phyloP scores from a whole-genome alignment of 2,329 filamentous ascomycete genomes.

The Fusarium marasasianum region DNA sequence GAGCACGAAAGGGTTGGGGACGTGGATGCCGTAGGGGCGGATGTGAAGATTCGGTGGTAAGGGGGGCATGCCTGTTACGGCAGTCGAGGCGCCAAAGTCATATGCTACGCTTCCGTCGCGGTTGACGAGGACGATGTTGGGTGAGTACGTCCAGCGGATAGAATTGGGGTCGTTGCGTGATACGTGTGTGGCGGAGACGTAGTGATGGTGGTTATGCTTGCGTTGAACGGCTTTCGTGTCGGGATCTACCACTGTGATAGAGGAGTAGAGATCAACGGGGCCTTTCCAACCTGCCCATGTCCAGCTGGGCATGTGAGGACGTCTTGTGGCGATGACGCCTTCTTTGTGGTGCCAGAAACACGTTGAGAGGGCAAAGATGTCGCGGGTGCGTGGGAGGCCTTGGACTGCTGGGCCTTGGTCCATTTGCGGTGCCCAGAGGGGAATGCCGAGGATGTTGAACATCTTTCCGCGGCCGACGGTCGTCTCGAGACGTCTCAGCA shows the following conservation, averaged over 20 bases:
- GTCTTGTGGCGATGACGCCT: slow-evolving; percentile 37
- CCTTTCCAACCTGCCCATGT: slow-evolving; percentile 51
- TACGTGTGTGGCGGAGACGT: slow-evolving; percentile 48
- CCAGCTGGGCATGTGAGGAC: slow-evolving; percentile 49
- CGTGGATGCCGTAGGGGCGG: slow-evolving; percentile 44
- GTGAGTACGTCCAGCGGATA: slow-evolving; percentile 48
- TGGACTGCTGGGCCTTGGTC: slow-evolving; percentile 14
- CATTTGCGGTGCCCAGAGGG: slow-evolving; percentile 43
- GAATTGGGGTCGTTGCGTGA: slow-evolving; percentile 47
- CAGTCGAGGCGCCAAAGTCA: slow-evolving; percentile 41
- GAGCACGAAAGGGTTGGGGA: slow-evolving; percentile 47
- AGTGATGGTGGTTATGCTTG: slow-evolving; percentile 49
- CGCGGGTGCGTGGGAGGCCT: slow-evolving; percentile 43
- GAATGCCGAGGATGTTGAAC: slow-evolving; percentile 46
- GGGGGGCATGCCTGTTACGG: slow-evolving; percentile 22
- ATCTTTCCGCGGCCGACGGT: slow-evolving; percentile 45
- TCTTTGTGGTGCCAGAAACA: slow-evolving; percentile 51
- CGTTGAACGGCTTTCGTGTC: slow-evolving; percentile 42
- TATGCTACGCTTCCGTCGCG: slow-evolving; percentile 45
- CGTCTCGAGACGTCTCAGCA: slow-evolving; percentile 45
- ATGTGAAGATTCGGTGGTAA: slow-evolving; percentile 37
- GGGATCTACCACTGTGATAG: slow-evolving; percentile 45
- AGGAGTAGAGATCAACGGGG: slow-evolving; percentile 48
- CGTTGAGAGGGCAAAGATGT: slow-evolving; percentile 48
- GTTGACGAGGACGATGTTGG: slow-evolving; percentile 44